phyloP scores from a whole-genome alignment of 257 asterid genomes.

The Parsonsia alboflavescens region DNA sequence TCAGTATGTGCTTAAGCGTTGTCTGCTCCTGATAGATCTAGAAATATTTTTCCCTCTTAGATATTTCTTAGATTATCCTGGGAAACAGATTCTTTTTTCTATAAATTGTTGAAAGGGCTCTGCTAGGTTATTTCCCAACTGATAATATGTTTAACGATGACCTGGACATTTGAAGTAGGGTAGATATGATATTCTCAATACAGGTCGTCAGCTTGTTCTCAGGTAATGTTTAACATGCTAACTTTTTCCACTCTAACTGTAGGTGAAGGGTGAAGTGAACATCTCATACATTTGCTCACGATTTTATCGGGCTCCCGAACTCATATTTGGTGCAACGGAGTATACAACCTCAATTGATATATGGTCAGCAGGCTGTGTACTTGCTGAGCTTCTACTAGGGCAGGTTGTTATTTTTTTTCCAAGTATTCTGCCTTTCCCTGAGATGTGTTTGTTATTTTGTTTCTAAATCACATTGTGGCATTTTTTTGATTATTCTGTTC shows the following conservation, averaged over 20 bases:
- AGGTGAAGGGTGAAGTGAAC: conserved; percentile 92
- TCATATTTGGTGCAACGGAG: conserved; percentile 94
- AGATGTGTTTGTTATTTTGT: background rate
- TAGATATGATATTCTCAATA: background rate
- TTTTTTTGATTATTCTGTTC: conserved; percentile 15
- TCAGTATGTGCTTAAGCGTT: background rate
- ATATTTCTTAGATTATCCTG: background rate
- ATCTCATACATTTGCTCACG: conserved; percentile 96
- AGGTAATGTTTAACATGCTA: background rate
- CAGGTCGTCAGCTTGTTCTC: background rate
- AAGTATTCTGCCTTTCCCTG: background rate
- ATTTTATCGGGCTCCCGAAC: conserved; percentile 97
- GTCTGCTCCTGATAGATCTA: background rate
- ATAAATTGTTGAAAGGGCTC: background rate
- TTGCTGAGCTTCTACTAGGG: conserved; percentile 84
- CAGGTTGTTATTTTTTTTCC: conserved; percentile 48
- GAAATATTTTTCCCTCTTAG: background rate
- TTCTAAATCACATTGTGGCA: background rate
- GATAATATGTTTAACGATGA: background rate
- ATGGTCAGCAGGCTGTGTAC: conserved; percentile 97
- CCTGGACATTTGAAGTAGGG: background rate
- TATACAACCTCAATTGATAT: conserved; percentile 87
- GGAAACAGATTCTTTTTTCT: background rate
- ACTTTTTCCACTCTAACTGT: background rate
- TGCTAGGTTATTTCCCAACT: background rate